Evolutionary conservation across 176 grass and related monocot genomes (phyloP).

Genomic region (Elymus sibiricus): DNA sequence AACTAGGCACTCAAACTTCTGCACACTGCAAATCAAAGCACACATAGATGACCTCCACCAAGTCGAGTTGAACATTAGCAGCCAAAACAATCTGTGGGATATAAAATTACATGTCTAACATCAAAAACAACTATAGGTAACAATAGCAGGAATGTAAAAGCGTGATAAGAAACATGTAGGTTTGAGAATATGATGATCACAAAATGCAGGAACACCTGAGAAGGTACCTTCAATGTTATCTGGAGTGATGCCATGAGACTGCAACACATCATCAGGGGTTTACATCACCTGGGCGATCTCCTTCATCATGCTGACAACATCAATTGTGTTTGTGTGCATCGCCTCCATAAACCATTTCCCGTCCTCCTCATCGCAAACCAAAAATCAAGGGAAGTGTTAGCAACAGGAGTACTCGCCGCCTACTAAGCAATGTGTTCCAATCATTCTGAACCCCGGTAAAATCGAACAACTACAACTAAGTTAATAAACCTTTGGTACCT

Average conservation of each 20-base stretch:
- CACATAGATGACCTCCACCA: too few species aligned
- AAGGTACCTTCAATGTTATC: slow-evolving; percentile 67
- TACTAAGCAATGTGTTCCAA: neutral
- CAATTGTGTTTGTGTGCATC: slow-evolving; percentile 70
- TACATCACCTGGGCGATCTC: slow-evolving; percentile 89
- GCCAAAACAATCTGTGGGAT: neutral
- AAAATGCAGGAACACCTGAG: neutral
- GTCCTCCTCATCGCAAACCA: slow-evolving; percentile 60
- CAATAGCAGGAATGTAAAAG: neutral
- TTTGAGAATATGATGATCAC: neutral
- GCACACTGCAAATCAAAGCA: too few species aligned
- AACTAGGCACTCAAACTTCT: too few species aligned
- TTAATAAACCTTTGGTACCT: neutral
- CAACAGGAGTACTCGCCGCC: neutral
- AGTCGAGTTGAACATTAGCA: neutral
- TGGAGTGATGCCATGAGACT: slow-evolving; percentile 60
- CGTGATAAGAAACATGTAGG: neutral
- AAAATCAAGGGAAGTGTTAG: neutral
- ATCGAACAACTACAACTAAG: neutral
- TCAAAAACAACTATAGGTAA: neutral
- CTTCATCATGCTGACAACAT: slow-evolving; percentile 85
- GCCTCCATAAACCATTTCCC: slow-evolving; percentile 92
- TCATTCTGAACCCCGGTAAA: neutral
- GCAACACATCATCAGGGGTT: slow-evolving; percentile 74
- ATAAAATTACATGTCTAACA: neutral